phyloP scores from a whole-genome alignment of 2,329 filamentous ascomycete genomes.

The Rachicladosporium sp. region DNA sequence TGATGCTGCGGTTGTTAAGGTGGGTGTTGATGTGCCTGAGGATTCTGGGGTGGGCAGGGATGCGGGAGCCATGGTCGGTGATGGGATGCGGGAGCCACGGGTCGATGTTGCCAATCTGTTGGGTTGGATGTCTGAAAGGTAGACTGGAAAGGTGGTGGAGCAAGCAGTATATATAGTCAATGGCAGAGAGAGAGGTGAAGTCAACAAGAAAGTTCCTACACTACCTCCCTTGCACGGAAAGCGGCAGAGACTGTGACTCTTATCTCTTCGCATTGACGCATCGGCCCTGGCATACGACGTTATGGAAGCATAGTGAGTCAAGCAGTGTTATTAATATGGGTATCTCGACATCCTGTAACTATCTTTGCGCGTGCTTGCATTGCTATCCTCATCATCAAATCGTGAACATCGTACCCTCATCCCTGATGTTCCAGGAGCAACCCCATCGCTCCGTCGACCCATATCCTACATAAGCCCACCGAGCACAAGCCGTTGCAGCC shows the following conservation, averaged over 20 bases:
- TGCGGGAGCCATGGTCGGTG: slow-evolving; percentile 18
- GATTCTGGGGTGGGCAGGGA: slow-evolving; percentile 21
- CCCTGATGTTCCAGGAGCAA: not conserved
- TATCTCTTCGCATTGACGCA: too few relatives aligned
- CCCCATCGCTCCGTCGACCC: not conserved
- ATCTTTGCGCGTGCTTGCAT: not conserved
- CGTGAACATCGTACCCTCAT: not conserved
- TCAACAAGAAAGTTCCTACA: too few relatives aligned
- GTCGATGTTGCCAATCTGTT: too few relatives aligned
- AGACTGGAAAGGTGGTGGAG: too few relatives aligned
- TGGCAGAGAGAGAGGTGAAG: too few relatives aligned
- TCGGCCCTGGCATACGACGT: too few relatives aligned
- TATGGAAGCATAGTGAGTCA: too few relatives aligned
- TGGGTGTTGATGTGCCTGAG: slow-evolving; percentile 25
- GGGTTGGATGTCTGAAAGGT: too few relatives aligned
- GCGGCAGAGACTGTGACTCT: too few relatives aligned
- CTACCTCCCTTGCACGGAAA: too few relatives aligned
- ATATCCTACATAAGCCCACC: slow-evolving; percentile 60
- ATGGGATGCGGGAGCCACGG: not conserved
- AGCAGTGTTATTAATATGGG: too few relatives aligned
- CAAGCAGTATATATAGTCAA: too few relatives aligned
- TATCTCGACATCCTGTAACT: not conserved
- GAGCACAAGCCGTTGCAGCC: slow-evolving; percentile 77
- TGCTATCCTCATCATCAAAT: not conserved
- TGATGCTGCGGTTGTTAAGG: slow-evolving; percentile 20